A percentile compares a stretch with the other conserved stretches of the same genome.
These are phyloP conservation scores for Kalmusia sp. DNA, from an alignment of 2,329 filamentous ascomycete species.

Conservation along the genomic window DNA sequence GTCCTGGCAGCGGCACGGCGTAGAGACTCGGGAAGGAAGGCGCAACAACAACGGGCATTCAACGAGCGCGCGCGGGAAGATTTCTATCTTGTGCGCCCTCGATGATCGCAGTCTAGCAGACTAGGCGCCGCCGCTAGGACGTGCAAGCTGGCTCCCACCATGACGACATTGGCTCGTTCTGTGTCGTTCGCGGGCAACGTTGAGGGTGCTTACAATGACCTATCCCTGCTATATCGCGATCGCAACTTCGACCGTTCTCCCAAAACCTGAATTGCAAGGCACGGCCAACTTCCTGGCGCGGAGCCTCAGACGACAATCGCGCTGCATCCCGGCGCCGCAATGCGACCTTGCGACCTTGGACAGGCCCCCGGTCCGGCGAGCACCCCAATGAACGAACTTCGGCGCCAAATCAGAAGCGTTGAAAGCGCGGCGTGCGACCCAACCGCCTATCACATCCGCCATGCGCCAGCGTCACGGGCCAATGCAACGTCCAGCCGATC, in stretches of 20 bases:
- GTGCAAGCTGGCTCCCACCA: background rate
- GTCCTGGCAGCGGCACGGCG: too few species aligned
- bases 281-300: too few species aligned
- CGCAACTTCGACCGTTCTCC: background rate
- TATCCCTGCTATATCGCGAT: slow-evolving; percentile 8
- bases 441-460: background rate
- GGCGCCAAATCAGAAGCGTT: slow-evolving; percentile 2
- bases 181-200: background rate
- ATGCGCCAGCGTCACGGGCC: background rate
- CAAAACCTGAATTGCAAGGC: slow-evolving; percentile 2
- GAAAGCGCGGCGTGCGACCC: background rate
- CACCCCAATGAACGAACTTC: background rate
- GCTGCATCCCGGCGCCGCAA: too few species aligned
- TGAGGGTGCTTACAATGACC: background rate
- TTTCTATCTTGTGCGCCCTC: background rate
- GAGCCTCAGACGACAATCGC: too few species aligned
- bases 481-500: slow-evolving; percentile 1
- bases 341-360: slow-evolving; percentile 5
- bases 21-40: background rate
- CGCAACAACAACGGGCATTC: background rate
- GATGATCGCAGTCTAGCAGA: background rate
- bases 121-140: slow-evolving; percentile 3
- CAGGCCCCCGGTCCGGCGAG: background rate
- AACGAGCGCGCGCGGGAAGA: background rate
- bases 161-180: background rate